Percentiles rank a stretch among this genome's conserved stretches.
Evolutionary conservation across 2,329 filamentous ascomycete genomes (phyloP).

Genomic region (Aspergillus puulaauensis): DNA sequence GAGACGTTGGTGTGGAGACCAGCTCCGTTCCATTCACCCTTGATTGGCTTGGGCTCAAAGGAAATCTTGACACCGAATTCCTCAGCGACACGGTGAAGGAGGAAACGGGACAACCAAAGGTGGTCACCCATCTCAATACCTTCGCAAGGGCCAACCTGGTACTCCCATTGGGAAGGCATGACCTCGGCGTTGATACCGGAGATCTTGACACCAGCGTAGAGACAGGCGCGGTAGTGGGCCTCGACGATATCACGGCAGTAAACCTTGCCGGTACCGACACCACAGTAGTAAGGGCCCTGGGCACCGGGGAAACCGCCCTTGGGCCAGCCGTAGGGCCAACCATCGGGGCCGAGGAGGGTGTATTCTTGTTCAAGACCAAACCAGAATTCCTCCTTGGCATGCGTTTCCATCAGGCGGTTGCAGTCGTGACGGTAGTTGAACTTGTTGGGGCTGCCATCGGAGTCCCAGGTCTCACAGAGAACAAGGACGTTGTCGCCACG

Average conservation of each 20-base stretch:
- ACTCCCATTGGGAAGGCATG: conserved; percentile 98
- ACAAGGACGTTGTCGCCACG: conserved; percentile 89
- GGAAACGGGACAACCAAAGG: conserved; percentile 89
- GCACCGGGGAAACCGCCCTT: conserved; percentile 85
- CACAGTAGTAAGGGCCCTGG: conserved; percentile 95
- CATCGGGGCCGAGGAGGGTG: conserved; percentile 81
- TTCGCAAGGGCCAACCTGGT: conserved; percentile 86
- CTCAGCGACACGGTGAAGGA: conserved; percentile 87
- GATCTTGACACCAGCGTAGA: conserved; percentile 89
- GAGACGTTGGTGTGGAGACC: conserved; percentile 95
- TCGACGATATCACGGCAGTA: conserved; percentile 98
- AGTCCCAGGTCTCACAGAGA: conserved; percentile 90
- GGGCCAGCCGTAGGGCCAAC: conserved; percentile 92
- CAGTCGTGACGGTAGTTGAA: conserved; percentile 97
- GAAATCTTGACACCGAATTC: conserved; percentile 97
- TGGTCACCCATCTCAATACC: conserved; percentile 94
- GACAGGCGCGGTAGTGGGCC: conserved; percentile 84
- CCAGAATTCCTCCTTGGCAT: conserved; percentile 84
- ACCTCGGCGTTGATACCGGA: conserved; percentile 99
- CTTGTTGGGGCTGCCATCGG: conserved; percentile 94
- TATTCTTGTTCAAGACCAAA: conserved; percentile 99
- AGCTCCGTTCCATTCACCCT: conserved; percentile 95
- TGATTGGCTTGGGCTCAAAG: conserved; percentile 92
- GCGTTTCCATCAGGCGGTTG: conserved; percentile 82
- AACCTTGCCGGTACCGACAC: conserved; percentile 95